Conservation (phyloP, 768 basidiomycete species). For the Rhodosporidiobolus odoratus region DNA sequence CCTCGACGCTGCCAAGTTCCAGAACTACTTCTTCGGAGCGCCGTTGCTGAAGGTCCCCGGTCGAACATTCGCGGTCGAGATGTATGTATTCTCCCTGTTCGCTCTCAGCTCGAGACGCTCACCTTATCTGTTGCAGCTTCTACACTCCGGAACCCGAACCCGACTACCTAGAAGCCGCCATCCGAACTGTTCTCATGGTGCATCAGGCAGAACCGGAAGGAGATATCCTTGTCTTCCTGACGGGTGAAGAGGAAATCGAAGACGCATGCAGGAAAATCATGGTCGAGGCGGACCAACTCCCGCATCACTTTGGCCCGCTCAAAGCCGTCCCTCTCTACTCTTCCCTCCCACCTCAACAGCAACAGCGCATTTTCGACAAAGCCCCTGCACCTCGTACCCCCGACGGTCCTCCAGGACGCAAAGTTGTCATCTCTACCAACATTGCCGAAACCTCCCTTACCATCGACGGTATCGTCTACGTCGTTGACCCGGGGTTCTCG, state of each 20-base stretch:
- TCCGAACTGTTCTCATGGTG: conserved; percentile 93
- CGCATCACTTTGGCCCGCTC: conserved; percentile 74
- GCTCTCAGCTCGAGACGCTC: neutral
- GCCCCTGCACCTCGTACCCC: conserved; percentile 61
- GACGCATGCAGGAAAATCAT: conserved; percentile 92
- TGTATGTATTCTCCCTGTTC: conserved; percentile 47
- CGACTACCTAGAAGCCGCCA: conserved; percentile 95
- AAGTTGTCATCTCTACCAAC: conserved; percentile 91
- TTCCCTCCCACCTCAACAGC: conserved; percentile 84
- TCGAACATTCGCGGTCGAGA: conserved; percentile 89
- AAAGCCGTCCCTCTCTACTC: conserved; percentile 91
- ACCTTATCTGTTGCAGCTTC: conserved; percentile 49
- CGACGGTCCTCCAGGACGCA: conserved; percentile 77
- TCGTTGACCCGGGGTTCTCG: conserved; percentile 93
- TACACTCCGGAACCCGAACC: conserved; percentile 87
- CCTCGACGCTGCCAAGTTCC: conserved; percentile 92
- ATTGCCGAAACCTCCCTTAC: conserved; percentile 96
- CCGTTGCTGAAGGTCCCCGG: conserved; percentile 58
- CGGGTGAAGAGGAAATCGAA: conserved; percentile 97
- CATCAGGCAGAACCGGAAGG: conserved; percentile 91
- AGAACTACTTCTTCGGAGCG: conserved; percentile 71
- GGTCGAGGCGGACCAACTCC: conserved; percentile 76
- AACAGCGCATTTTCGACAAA: conserved; percentile 93
- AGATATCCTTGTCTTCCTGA: conserved; percentile 88
- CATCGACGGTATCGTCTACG: conserved; percentile 99